A percentile compares a stretch with the other conserved stretches of the same genome.
These are phyloP conservation scores for Yarrowia porcina DNA, from an alignment of 805 yeast genomes.

Conservation along the genomic window DNA sequence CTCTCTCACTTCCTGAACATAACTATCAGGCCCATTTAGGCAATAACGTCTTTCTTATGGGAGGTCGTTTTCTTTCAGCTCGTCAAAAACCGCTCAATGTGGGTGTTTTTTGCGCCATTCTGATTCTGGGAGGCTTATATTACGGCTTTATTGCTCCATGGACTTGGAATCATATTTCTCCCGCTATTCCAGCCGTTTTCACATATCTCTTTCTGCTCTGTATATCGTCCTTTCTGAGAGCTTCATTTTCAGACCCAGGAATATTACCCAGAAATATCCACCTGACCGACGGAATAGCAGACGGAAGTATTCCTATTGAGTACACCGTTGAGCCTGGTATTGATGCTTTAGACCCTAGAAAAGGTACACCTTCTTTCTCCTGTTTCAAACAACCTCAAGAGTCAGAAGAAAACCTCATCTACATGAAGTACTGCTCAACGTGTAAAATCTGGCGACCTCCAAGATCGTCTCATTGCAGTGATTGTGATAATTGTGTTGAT, in stretches of 20 bases:
- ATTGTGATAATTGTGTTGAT: slow-evolving; percentile 62
- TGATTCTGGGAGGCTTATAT: slow-evolving; percentile 53
- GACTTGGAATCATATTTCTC: slow-evolving; percentile 56
- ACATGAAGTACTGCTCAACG: slow-evolving; percentile 56
- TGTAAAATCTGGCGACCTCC: slow-evolving; percentile 78
- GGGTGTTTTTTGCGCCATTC: slow-evolving; percentile 38
- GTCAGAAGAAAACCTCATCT: slow-evolving; percentile 38
- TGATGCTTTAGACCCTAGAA: slow-evolving; percentile 41
- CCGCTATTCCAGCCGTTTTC: slow-evolving; percentile 55
- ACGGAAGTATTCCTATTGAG: slow-evolving; percentile 48
- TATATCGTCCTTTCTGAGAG: slow-evolving; percentile 49
- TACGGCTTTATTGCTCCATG: slow-evolving; percentile 49
- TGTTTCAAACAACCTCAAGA: neutral
- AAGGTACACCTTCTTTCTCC: neutral
- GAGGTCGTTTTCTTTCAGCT: slow-evolving; percentile 58
- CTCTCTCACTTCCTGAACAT: neutral
- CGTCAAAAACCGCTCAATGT: slow-evolving; percentile 43
- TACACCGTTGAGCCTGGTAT: slow-evolving; percentile 50
- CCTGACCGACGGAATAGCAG: slow-evolving; percentile 43
- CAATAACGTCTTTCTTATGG: slow-evolving; percentile 48
- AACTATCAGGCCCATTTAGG: slow-evolving; percentile 6
- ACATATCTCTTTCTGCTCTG: slow-evolving; percentile 56
- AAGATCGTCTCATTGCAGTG: slow-evolving; percentile 68
- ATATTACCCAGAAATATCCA: slow-evolving; percentile 63
- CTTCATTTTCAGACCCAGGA: slow-evolving; percentile 68